Evolutionary conservation across 176 grass and related monocot genomes (phyloP), one percentile per base, ranked within the genome.

Genomic region (Juncus effusus): DNA sequence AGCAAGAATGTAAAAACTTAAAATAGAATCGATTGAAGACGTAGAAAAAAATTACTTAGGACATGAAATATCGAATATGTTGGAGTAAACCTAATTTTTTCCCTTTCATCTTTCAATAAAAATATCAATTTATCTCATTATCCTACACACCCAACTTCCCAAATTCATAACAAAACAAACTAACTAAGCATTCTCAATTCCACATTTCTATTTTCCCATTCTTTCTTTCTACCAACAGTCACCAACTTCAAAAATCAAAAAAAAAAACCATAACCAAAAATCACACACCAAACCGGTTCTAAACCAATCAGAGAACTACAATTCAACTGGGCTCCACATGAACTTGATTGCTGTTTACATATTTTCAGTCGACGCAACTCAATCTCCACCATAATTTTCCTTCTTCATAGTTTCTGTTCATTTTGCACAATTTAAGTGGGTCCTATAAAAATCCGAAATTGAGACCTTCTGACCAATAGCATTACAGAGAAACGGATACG

Each of bases 401-500:
- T 53, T 35, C 65, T 39, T 41, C 36, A 2, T 3, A 3, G 3
- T 5, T 67, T 3, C 38, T 35, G 4, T 10, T 67, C 44, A 36
- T 11, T 63, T 28, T 28, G 19, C 19, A 38, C 74, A 50, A 64
- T 36, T 54, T 2, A 16, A 9, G 36, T 16, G 54, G 90, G 60
- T 14, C 78, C 81, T 56, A 71, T 68, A 0, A 58, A 82, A 90
- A 90, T 90, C 86, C 73, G 45, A 68, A 40, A 3, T 19, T 63
- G 50, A 12, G 83, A 95, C 78, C 64, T 61, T 49, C 36, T 42
- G 51, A 36, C 87, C 91, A 96, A 91, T 96, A 65, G 84, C 5
- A 70, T 79, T 83, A 59, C 73, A 36, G 12, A 45, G 4, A 59
- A 74, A 15, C 37, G 77, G 91, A 96, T 88, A 76, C 60, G 61